phyloP scores from a whole-genome alignment of 1,284 basidiomycete genomes.

The Omphalotus olearius region DNA sequence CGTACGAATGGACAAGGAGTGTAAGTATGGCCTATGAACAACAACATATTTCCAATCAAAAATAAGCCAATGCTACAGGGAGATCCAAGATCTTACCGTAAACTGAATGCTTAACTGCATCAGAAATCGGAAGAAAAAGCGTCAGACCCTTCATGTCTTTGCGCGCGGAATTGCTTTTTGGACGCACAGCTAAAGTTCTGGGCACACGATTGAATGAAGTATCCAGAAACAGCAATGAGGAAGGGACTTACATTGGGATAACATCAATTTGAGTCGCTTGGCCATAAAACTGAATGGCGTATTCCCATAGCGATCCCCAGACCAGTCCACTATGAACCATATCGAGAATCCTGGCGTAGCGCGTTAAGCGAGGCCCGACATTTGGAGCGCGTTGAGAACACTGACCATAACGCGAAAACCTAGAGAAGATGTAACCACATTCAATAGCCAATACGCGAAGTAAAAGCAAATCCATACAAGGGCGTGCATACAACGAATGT shows the following conservation, averaged over 20 bases:
- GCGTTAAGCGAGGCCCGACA: background rate
- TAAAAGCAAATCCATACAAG: conserved; percentile 26
- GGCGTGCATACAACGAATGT: conserved; percentile 27
- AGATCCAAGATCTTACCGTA: too few species aligned
- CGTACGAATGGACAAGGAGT: conserved; percentile 7
- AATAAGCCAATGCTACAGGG: too few species aligned
- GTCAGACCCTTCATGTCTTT: too few species aligned
- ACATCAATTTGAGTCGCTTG: conserved; percentile 25
- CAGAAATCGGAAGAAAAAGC: background rate
- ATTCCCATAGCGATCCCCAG: conserved; percentile 32
- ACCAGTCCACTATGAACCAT: conserved; percentile 33
- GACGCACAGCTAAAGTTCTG: conserved; percentile 38
- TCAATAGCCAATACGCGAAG: background rate
- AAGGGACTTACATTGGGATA: conserved; percentile 27
- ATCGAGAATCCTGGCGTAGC: conserved; percentile 33
- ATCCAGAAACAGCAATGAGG: background rate
- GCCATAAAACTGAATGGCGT: conserved; percentile 36
- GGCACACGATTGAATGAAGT: background rate
- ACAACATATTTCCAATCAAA: background rate
- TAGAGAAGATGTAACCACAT: conserved; percentile 6
- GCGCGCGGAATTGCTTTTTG: background rate
- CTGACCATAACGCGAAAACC: conserved; percentile 27
- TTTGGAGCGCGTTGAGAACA: background rate
- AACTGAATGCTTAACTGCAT: conserved; percentile 29
- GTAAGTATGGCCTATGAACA: conserved; percentile 6